These are phyloP conservation scores for bread wheat (Triticum aestivum) DNA, from an alignment of 176 grass and related monocot species.

Conservation along the genomic window IWGSC_CS_RefSeq_v2.1 NC_057811.1:29661431-29661930, in stretches of 20 bases:
- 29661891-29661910: background rate
- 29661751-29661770: background rate
- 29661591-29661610: background rate
- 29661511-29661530: conserved; percentile 81
- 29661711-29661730: background rate
- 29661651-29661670: background rate
- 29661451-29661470: conserved; percentile 31
- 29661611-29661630: background rate
- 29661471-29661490: conserved; percentile 46
- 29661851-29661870: too few species aligned
- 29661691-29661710: background rate
- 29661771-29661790: background rate
- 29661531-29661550: conserved; percentile 48
- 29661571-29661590: conserved; percentile 7
- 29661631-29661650: background rate
- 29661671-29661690: background rate
- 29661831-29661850: background rate
- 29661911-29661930: background rate
- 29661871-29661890: background rate
- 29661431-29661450: conserved; percentile 43
- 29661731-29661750: background rate
- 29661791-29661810: background rate
- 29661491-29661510: conserved; percentile 41
- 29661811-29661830: background rate
- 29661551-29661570: too few species aligned